Evolutionary conservation across 2,329 filamentous ascomycete species (phyloP).

Genomic region (Aspergillus neoniger): DNA sequence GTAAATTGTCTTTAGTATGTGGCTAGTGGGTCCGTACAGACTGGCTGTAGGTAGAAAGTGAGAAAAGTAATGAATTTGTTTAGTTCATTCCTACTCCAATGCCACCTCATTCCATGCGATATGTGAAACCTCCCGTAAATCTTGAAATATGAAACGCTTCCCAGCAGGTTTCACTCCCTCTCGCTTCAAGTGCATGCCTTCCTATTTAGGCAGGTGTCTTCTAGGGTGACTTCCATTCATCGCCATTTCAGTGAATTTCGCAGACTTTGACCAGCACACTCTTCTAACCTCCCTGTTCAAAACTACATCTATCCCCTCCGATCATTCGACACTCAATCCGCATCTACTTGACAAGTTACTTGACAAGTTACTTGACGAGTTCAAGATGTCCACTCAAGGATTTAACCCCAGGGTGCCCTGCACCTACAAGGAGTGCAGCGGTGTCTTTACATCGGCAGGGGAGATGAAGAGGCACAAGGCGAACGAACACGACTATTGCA

Average conservation of each 20-base stretch:
- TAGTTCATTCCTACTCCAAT: not conserved
- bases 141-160: too few species aligned
- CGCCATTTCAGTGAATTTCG: not conserved
- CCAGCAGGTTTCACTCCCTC: too few species aligned
- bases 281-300: not conserved
- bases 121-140: too few species aligned
- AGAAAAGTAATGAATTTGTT: not conserved
- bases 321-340: not conserved
- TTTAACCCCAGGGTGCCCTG: constrained; percentile 41
- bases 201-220: too few species aligned
- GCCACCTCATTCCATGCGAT: not conserved
- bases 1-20: not conserved
- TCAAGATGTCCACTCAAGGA: constrained; percentile 11
- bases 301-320: not conserved
- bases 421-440: constrained; percentile 49
- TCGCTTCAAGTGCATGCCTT: too few species aligned
- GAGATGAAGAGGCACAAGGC: constrained; percentile 57
- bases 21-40: not conserved
- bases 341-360: not conserved
- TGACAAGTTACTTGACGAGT: not conserved
- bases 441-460: constrained; percentile 47
- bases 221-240: not conserved
- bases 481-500: constrained; percentile 45
- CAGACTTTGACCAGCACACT: not conserved
- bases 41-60: too few species aligned